phyloP scores from a whole-genome alignment of 495 filamentous ascomycete genomes.

The Entonaema liquescens region DNA sequence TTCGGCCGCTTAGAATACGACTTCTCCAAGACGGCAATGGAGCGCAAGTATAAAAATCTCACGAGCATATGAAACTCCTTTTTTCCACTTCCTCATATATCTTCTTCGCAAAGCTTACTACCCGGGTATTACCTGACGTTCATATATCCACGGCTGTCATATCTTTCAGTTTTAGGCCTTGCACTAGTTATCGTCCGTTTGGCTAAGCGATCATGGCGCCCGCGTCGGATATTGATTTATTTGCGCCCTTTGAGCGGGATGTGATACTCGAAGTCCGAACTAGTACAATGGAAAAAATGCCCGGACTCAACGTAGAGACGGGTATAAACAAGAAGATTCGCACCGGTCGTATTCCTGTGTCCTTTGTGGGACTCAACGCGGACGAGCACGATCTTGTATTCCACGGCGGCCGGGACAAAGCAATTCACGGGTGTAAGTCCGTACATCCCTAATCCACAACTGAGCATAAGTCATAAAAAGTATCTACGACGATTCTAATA shows the following conservation, averaged over 20 bases:
- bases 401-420: conserved; percentile 65
- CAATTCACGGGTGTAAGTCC: conserved; percentile 62
- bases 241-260: conserved; percentile 54
- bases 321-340: conserved; percentile 62
- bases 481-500: conserved; percentile 14
- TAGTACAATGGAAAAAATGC: conserved; percentile 60
- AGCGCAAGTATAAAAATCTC: neutral
- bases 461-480: neutral
- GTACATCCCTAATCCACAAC: neutral
- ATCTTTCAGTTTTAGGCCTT: neutral
- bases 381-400: conserved; percentile 66
- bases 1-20: neutral
- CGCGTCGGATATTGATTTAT: conserved; percentile 46
- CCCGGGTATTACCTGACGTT: neutral
- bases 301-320: conserved; percentile 51
- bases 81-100: neutral
- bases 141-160: neutral
- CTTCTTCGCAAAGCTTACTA: neutral
- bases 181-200: neutral
- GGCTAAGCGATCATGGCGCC: conserved; percentile 30
- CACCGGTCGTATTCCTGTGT: conserved; percentile 52
- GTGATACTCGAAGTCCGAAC: conserved; percentile 62
- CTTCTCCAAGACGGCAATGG: neutral
- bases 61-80: neutral
- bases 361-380: conserved; percentile 55